Base-by-base conservation (phyloP, 179 eudicot genomes). In the Spergularia azorica region DNA sequence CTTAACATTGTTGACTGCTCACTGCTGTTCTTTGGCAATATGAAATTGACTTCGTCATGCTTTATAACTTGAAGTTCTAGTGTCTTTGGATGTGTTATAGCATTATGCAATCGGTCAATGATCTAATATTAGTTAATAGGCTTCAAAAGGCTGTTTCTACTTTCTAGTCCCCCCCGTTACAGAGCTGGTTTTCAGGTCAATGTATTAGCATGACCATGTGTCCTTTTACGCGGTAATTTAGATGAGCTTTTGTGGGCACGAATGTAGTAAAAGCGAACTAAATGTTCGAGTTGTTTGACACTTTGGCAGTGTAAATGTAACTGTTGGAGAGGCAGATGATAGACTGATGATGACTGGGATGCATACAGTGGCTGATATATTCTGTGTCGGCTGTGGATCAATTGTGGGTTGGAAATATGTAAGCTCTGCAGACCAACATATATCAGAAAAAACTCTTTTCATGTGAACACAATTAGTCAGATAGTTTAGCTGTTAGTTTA, bases 321-420 rank as follows among this genome's bases (percentile, higher is more conserved):
- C 96, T 51, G 51, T 77, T 69, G 98, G 98, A 56, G 93, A 85
- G 66, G 87, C 20, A 51, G 98, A 94, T 73, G 91, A 96, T 6
- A 88, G 99, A 79, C 0, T 81, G 90, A 96, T 94, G 99, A 87
- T 89, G 92, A 94, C 97, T 18, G 99, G 98, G 62, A 0, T 87
- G 87, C 99, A 96, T 83, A 86, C 87, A 17, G 99, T 96, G 66
- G 96, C 88, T 76, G 99, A 96, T 82, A 86, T 96, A 43, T 96
- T 91, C 88, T 96, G 99, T 75, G 97, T 92, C 2, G 90, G 90
- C 38, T 96, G 99, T 80, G 96, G 97, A 77, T 89, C 98, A 56
- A 82, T 87, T 69, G 91, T 96, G 73, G 99, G 99, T 62, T 96
- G 99, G 99, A 94, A 86, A 94, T 96, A 96, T 79, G 99, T 96